A percentile compares a stretch with the other conserved stretches of the same genome.
Conservation (phyloP, 2,329 filamentous ascomycete genomes). For the Alternaria viburni region DNA sequence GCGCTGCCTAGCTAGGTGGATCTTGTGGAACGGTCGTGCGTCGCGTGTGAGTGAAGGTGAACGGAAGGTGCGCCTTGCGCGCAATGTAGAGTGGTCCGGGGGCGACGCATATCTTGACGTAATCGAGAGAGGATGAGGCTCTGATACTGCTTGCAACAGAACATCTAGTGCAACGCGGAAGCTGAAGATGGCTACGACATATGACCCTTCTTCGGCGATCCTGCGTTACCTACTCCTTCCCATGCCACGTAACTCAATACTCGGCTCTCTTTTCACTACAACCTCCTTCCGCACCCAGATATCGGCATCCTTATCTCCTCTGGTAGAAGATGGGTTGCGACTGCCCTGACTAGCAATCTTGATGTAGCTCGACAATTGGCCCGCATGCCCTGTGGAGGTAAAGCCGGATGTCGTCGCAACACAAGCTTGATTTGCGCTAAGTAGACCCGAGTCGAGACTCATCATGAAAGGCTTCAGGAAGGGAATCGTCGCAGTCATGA, state of each 20-base stretch:
- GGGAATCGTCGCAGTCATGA: slow-evolving; percentile 7
- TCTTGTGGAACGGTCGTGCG: background rate
- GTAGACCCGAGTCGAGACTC: slow-evolving; percentile 8
- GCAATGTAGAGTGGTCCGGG: rapidly evolving
- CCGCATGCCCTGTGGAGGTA: too few species aligned
- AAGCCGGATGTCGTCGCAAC: too few species aligned
- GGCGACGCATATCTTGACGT: background rate
- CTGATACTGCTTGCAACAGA: background rate
- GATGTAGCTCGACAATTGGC: background rate
- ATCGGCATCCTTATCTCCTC: background rate
- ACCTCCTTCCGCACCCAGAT: background rate
- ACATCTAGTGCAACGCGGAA: rapidly evolving
- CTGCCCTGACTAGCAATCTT: background rate
- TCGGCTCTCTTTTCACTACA: background rate
- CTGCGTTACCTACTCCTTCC: background rate
- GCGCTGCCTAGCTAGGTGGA: background rate
- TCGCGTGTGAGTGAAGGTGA: background rate
- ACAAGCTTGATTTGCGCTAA: too few species aligned
- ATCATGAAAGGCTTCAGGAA: slow-evolving; percentile 15
- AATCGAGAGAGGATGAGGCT: background rate
- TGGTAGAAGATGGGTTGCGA: background rate
- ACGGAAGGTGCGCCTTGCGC: background rate
- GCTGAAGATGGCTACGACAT: background rate
- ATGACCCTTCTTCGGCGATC: background rate
- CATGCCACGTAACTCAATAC: background rate